Evolutionary conservation across 139 green algal genomes (phyloP).

Genomic region (Volvox reticuliferus): DNA sequence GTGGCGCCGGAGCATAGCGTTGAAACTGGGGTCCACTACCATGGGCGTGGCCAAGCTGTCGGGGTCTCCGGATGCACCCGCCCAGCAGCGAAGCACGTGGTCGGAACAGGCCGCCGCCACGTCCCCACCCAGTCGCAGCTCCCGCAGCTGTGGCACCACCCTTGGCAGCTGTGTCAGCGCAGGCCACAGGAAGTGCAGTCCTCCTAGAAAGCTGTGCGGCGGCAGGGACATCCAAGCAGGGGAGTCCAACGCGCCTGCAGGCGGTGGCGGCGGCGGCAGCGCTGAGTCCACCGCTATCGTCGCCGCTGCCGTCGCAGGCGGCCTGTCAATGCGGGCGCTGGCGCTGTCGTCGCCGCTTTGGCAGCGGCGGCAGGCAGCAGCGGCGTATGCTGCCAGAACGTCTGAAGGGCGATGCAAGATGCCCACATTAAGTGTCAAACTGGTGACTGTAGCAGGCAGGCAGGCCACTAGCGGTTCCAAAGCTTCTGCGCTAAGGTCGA

Average conservation of each 20-base stretch:
- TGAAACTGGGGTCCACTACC: slow-evolving; percentile 14
- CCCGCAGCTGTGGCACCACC: slow-evolving; percentile 24
- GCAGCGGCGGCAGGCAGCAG: not conserved
- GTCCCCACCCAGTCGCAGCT: slow-evolving; percentile 37
- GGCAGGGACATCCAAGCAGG: slow-evolving; percentile 28
- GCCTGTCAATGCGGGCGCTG: too few species aligned
- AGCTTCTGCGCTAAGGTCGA: slow-evolving; percentile 12
- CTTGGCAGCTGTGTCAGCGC: slow-evolving; percentile 6
- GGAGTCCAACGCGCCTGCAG: not conserved
- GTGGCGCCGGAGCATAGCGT: slow-evolving; percentile 3
- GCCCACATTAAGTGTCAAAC: not conserved
- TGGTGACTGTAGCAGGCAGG: not conserved
- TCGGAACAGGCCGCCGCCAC: not conserved
- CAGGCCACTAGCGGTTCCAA: slow-evolving; percentile 16
- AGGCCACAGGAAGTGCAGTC: slow-evolving; percentile 10
- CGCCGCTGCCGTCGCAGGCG: not conserved
- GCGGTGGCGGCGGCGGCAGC: not conserved
- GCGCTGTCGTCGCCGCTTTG: not conserved
- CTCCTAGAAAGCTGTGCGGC: slow-evolving; percentile 22
- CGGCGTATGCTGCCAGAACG: not conserved
- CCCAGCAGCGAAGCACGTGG: slow-evolving; percentile 43
- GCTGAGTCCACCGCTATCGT: not conserved
- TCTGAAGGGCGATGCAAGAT: slow-evolving; percentile 12
- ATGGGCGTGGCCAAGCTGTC: slow-evolving; percentile 26
- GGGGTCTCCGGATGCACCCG: not conserved